Evolutionary conservation across 768 basidiomycete species (phyloP).

Genomic region (Lentinula boryana): DNA sequence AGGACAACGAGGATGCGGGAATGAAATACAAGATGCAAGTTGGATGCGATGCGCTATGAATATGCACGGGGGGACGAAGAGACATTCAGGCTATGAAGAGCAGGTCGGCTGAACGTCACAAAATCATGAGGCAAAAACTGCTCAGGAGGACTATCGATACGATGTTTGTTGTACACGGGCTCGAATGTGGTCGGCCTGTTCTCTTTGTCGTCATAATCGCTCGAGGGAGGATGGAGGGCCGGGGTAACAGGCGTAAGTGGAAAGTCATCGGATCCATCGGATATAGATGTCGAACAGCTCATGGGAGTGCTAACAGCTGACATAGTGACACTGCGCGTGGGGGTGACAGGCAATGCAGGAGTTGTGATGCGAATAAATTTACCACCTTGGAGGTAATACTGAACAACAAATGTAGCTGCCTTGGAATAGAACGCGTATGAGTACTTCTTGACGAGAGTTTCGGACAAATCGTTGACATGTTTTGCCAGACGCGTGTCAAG

Average conservation of each 20-base stretch:
- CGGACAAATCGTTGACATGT: slow-evolving; percentile 88
- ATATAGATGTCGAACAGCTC: slow-evolving; percentile 67
- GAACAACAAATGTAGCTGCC: slow-evolving; percentile 88
- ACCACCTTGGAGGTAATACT: slow-evolving; percentile 89
- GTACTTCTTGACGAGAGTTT: slow-evolving; percentile 97
- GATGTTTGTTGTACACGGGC: slow-evolving; percentile 66
- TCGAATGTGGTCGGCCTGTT: slow-evolving; percentile 69
- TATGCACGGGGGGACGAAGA: slow-evolving; percentile 52
- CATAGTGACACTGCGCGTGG: slow-evolving; percentile 40
- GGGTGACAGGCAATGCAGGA: slow-evolving; percentile 62
- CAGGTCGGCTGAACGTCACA: slow-evolving; percentile 71
- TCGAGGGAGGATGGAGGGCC: slow-evolving; percentile 41
- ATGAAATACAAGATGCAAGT: slow-evolving; percentile 27
- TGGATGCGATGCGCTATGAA: slow-evolving; percentile 39
- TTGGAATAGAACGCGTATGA: slow-evolving; percentile 96
- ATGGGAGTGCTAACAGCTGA: slow-evolving; percentile 67
- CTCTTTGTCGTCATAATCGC: slow-evolving; percentile 78
- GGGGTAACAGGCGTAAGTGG: slow-evolving; percentile 79
- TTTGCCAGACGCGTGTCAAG: slow-evolving; percentile 84
- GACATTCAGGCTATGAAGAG: slow-evolving; percentile 73
- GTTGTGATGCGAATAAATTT: slow-evolving; percentile 52
- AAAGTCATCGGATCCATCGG: slow-evolving; percentile 79
- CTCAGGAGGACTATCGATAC: slow-evolving; percentile 61
- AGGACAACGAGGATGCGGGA: slow-evolving; percentile 26
- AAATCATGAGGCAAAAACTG: slow-evolving; percentile 80